A percentile compares a stretch with the other conserved stretches of the same genome.
phyloP scores from a whole-genome alignment of 2,329 filamentous ascomycete genomes.

The Chalaropsis thielavioides region DNA sequence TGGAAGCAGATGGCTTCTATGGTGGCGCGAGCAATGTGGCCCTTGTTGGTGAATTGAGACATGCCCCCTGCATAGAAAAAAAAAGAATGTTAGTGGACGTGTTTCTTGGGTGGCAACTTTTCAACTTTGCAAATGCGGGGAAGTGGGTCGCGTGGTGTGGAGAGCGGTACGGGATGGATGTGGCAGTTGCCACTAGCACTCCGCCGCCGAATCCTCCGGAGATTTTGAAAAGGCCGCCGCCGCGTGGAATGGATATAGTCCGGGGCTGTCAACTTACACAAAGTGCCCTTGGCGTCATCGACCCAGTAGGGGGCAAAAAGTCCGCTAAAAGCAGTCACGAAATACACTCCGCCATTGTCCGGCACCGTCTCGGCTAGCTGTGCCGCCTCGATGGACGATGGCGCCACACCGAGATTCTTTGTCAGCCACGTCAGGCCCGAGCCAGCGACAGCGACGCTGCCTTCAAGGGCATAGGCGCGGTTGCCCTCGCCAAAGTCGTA shows the following conservation, averaged over 20 bases:
- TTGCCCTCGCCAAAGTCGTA: slow-evolving; percentile 56
- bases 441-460: slow-evolving; percentile 69
- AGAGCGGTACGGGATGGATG: not conserved
- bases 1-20: slow-evolving; percentile 87
- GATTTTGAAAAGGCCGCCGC: too few relatives aligned
- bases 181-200: not conserved
- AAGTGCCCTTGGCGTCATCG: slow-evolving; percentile 76
- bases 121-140: slow-evolving; percentile 6
- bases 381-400: slow-evolving; percentile 35
- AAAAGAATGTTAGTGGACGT: slow-evolving; percentile 8
- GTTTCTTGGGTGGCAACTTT: not conserved
- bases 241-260: not conserved
- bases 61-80: slow-evolving; percentile 46
- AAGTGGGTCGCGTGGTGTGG: not conserved
- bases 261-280: slow-evolving; percentile 39
- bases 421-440: slow-evolving; percentile 63
- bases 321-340: slow-evolving; percentile 83
- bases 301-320: slow-evolving; percentile 93
- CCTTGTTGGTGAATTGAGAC: slow-evolving; percentile 69
- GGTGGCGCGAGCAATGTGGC: slow-evolving; percentile 77
- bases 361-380: slow-evolving; percentile 37
- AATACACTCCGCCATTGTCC: slow-evolving; percentile 70
- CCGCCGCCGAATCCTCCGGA: not conserved
- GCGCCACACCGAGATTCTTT: slow-evolving; percentile 48
- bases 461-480: slow-evolving; percentile 65